Conservation (phyloP, 352 stramenopile genomes). For the Globisporangium polare region DNA sequence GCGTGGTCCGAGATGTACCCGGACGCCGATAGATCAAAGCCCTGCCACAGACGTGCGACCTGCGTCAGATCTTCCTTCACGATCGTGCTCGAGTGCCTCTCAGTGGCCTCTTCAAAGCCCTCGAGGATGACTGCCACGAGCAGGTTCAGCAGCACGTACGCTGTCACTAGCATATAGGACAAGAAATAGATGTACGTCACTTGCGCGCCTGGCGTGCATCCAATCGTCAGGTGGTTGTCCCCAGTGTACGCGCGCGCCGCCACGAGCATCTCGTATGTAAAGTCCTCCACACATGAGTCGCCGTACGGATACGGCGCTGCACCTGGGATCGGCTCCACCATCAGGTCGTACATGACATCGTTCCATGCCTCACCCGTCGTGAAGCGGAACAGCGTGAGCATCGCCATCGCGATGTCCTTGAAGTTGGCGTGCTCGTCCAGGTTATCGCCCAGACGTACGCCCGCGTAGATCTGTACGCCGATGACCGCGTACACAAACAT, state of each 20-base stretch:
- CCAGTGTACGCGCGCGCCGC: conserved; percentile 20
- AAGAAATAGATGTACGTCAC: conserved; percentile 68
- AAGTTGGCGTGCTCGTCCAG: conserved; percentile 70
- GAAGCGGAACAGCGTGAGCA: conserved; percentile 66
- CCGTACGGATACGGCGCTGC: conserved; percentile 25
- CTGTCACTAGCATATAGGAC: conserved; percentile 54
- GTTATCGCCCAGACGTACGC: conserved; percentile 44
- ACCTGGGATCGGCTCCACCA: conserved; percentile 28
- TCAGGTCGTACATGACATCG: conserved; percentile 76
- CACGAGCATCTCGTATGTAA: conserved; percentile 26
- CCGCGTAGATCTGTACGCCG: conserved; percentile 69
- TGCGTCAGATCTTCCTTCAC: conserved; percentile 34
- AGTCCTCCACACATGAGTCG: conserved; percentile 34
- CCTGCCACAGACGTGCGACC: conserved; percentile 29
- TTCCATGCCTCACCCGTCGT: conserved; percentile 76
- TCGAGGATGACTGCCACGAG: conserved; percentile 83
- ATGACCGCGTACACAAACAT: conserved; percentile 82
- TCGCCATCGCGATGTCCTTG: conserved; percentile 36
- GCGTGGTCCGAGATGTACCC: conserved; percentile 35
- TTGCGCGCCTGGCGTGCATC: conserved; percentile 27
- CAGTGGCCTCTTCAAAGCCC: conserved; percentile 58
- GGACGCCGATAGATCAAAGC: conserved; percentile 28
- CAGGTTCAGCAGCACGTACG: conserved; percentile 75
- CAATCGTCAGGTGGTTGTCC: conserved; percentile 33
- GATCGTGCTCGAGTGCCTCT: conserved; percentile 31